Percentiles rank a stretch among this genome's conserved stretches.
phyloP scores from a whole-genome alignment of 108 stramenopile species.

The Cyclotella cryptica region DNA sequence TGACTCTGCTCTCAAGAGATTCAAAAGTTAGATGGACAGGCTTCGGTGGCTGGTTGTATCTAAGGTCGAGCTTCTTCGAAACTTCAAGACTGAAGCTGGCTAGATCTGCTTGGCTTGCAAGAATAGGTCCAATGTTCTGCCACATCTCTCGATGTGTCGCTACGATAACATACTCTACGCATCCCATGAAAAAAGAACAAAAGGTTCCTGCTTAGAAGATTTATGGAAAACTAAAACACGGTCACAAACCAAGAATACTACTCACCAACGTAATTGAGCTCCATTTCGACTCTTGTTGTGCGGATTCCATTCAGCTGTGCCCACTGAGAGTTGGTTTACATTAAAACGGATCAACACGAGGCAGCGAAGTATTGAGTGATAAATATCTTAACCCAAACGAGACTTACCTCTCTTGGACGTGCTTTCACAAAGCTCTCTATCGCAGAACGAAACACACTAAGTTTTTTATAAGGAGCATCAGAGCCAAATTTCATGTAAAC shows the following conservation, averaged over 20 bases:
- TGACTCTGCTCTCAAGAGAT: background rate
- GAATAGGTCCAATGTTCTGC: conserved; percentile 57
- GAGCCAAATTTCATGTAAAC: conserved; percentile 68
- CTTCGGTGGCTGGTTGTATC: conserved; percentile 45
- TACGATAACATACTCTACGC: conserved; percentile 42
- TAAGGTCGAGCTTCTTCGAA: conserved; percentile 44
- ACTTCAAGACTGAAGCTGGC: conserved; percentile 56
- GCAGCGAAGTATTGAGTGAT: background rate
- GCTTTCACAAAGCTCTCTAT: conserved; percentile 73
- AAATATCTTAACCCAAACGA: no score
- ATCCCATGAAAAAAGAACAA: background rate
- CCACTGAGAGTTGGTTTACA: conserved; percentile 24
- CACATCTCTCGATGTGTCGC: conserved; percentile 55
- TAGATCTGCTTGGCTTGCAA: conserved; percentile 48
- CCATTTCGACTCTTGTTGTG: conserved; percentile 53
- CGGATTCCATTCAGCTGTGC: conserved; percentile 51
- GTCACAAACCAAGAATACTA: background rate
- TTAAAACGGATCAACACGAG: background rate
- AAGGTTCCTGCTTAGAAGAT: background rate
- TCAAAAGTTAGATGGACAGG: conserved; percentile 45
- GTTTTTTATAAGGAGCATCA: conserved; percentile 53
- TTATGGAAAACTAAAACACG: background rate
- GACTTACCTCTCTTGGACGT: conserved; percentile 34
- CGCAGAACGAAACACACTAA: conserved; percentile 60
- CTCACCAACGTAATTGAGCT: conserved; percentile 46